These are phyloP conservation scores for Rhizomucor miehei DNA, from an alignment of 371 early-diverging fungal genomes.

Conservation along the genomic window DNA sequence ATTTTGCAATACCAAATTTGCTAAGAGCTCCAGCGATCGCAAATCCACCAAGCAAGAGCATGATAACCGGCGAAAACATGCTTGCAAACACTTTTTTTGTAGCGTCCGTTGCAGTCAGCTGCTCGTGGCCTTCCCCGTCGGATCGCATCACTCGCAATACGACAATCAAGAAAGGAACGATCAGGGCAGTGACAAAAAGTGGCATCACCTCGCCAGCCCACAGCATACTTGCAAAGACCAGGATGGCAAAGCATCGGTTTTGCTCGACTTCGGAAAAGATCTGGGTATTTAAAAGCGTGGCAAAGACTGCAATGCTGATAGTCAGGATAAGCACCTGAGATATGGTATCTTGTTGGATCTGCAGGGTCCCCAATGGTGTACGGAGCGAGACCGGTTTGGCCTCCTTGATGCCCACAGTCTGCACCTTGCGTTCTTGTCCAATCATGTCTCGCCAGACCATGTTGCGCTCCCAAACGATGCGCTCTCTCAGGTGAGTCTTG, in stretches of 20 bases:
- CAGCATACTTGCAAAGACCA: conserved; percentile 83
- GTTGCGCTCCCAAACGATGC: conserved; percentile 94
- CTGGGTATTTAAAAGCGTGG: conserved; percentile 41
- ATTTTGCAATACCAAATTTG: conserved; percentile 91
- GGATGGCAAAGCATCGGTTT: conserved; percentile 84
- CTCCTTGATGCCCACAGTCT: conserved; percentile 61
- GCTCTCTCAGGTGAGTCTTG: conserved; percentile 80
- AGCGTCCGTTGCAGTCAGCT: conserved; percentile 57
- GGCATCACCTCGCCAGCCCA: conserved; percentile 97
- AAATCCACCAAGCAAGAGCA: conserved; percentile 82
- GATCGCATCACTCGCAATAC: conserved; percentile 78
- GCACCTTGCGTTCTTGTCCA: conserved; percentile 80
- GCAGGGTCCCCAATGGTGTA: conserved; percentile 47
- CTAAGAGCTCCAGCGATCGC: conserved; percentile 77
- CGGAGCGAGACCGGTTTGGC: conserved; percentile 32
- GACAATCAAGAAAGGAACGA: conserved; percentile 88
- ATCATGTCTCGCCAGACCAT: conserved; percentile 98
- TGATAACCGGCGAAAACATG: conserved; percentile 86
- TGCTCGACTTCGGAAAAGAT: conserved; percentile 65
- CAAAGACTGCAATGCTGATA: conserved; percentile 55
- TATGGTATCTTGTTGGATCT: conserved; percentile 35
- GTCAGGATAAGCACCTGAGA: conserved; percentile 35
- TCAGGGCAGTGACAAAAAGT: conserved; percentile 87
- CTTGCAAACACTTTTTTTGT: conserved; percentile 69
- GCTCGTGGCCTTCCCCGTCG: conserved; percentile 40